Conservation (phyloP, 2,329 filamentous ascomycete species). For the Fusarium verticillioides region DNA sequence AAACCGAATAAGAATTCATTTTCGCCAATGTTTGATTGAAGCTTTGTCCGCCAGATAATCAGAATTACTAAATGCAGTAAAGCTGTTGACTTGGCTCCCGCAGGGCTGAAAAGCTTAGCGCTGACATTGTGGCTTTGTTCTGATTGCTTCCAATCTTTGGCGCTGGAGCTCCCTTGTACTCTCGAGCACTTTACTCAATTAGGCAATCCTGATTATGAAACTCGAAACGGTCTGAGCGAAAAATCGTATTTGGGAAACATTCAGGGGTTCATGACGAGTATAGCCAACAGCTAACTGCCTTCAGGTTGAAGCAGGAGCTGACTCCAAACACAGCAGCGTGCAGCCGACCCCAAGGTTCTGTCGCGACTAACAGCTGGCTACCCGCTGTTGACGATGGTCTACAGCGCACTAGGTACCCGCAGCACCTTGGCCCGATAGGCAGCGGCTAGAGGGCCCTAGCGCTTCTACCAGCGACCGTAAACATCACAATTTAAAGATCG, state of each 20-base stretch:
- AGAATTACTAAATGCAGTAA: background rate
- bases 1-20: too few species aligned
- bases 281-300: background rate
- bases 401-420: background rate
- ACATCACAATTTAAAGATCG: background rate
- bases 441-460: background rate
- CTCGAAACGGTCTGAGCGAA: background rate
- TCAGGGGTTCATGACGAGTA: too few species aligned
- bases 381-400: background rate
- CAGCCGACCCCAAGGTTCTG: too few species aligned
- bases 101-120: background rate
- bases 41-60: background rate
- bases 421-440: background rate
- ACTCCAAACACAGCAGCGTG: background rate
- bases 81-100: background rate
- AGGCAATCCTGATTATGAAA: too few species aligned
- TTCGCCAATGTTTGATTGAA: background rate
- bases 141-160: too few species aligned
- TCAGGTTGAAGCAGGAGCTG: background rate
- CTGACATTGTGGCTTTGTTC: too few species aligned
- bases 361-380: background rate
- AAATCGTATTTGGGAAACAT: background rate
- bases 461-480: accelerated
- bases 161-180: too few species aligned
- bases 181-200: too few species aligned